Percentiles rank a stretch among this genome's conserved stretches.
phyloP scores from a whole-genome alignment of 73 alveolate species.

The Tetrahymena thermophila region DNA sequence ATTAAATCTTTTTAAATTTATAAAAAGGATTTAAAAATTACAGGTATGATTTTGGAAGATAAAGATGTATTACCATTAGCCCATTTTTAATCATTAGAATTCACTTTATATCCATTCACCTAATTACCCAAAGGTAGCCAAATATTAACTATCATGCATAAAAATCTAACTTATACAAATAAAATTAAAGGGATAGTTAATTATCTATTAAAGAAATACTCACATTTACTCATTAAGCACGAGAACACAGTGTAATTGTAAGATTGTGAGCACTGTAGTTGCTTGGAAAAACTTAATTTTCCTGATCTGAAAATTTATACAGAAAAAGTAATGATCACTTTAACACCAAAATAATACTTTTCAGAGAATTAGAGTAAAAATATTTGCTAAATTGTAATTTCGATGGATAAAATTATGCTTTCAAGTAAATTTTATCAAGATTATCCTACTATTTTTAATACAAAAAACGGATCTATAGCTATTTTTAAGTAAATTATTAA shows the following conservation, averaged over 20 bases:
- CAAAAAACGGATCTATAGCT: background rate
- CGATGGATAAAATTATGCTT: background rate
- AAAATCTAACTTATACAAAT: too few species aligned
- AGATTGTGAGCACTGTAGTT: background rate
- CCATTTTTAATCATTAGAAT: background rate
- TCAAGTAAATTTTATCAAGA: background rate
- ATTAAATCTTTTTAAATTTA: too few species aligned
- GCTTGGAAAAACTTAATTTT: background rate
- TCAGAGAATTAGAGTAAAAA: too few species aligned
- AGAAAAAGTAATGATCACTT: background rate
- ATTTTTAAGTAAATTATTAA: background rate
- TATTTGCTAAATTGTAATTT: background rate
- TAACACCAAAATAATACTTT: background rate
- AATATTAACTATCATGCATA: too few species aligned
- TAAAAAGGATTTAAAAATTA: background rate
- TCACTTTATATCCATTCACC: background rate
- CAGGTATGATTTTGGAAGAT: background rate
- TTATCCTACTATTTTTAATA: background rate
- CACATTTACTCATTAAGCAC: background rate
- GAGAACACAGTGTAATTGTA: background rate
- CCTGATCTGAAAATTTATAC: background rate
- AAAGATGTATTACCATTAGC: background rate
- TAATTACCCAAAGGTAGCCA: background rate
- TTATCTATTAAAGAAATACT: too few species aligned
- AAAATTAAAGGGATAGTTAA: background rate